Evolutionary conservation across 371 early-diverging fungal species (phyloP).

Genomic region (Mortierella sp.): DNA sequence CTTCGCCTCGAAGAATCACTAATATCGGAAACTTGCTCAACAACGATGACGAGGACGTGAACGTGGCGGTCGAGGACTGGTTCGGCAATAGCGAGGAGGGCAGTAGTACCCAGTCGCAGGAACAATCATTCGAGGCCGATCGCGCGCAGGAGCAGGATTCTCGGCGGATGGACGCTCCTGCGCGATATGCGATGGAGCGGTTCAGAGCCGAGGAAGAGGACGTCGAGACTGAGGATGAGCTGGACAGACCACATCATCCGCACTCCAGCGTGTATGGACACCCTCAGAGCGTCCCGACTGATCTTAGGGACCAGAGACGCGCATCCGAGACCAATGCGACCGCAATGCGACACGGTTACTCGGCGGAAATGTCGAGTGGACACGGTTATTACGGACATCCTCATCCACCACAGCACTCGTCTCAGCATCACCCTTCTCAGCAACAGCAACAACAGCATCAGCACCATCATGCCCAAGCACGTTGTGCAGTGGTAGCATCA

Average conservation of each 20-base stretch:
- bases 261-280: constrained; percentile 4
- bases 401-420: constrained; percentile 6
- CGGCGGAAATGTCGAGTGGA: constrained; percentile 1
- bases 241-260: constrained; percentile 7
- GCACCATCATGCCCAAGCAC: constrained; percentile 11
- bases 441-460: constrained; percentile 16
- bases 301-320: constrained; percentile 3
- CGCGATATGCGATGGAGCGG: constrained; percentile 7
- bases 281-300: not conserved
- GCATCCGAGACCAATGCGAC: constrained; percentile 12
- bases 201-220: constrained; percentile 21
- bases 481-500: constrained; percentile 16
- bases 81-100: constrained; percentile 36
- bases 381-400: constrained; percentile 22
- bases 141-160: not conserved
- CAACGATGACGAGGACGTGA: constrained; percentile 44
- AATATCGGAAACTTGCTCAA: constrained; percentile 49
- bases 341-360: constrained; percentile 1
- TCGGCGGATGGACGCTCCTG: not conserved
- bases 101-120: constrained; percentile 18
- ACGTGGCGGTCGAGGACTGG: constrained; percentile 50
- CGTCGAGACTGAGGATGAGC: constrained; percentile 44
- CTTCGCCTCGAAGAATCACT: constrained; percentile 43
- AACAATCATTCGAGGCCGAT: constrained; percentile 14
- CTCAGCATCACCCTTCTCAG: constrained; percentile 1